A percentile compares a stretch with the other conserved stretches of the same genome.
phyloP scores from a whole-genome alignment of 495 filamentous ascomycete species.

The Penicillium riverlandense region DNA sequence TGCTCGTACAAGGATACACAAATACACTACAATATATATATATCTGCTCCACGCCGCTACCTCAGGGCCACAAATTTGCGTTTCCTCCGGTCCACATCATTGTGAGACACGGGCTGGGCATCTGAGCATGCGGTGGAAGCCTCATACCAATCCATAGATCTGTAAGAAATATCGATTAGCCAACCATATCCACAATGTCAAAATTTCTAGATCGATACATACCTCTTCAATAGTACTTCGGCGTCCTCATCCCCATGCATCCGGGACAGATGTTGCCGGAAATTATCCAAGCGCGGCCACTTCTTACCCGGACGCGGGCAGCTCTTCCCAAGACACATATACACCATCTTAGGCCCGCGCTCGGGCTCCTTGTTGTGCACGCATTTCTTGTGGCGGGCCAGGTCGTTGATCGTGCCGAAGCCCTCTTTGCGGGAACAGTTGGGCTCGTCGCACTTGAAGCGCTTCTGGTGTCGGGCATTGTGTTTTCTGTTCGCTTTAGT shows the following conservation, averaged over 20 bases:
- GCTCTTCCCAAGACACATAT: slow-evolving; percentile 54
- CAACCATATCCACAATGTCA: not conserved
- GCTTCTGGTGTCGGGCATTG: slow-evolving; percentile 65
- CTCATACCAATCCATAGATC: slow-evolving; percentile 38
- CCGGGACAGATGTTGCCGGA: slow-evolving; percentile 75
- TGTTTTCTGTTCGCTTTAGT: slow-evolving; percentile 59
- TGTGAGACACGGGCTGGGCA: not conserved
- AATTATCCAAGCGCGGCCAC: slow-evolving; percentile 90
- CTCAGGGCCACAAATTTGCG: slow-evolving; percentile 12
- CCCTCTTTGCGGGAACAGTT: slow-evolving; percentile 57
- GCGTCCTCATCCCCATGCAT: slow-evolving; percentile 59
- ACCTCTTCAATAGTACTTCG: slow-evolving; percentile 48
- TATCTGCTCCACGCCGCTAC: not conserved
- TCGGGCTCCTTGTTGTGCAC: slow-evolving; percentile 53
- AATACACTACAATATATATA: not conserved
- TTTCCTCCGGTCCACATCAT: slow-evolving; percentile 9
- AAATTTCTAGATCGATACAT: not conserved
- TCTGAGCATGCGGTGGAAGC: slow-evolving; percentile 1
- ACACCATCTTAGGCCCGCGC: slow-evolving; percentile 51
- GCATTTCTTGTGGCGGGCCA: slow-evolving; percentile 64
- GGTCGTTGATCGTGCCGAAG: slow-evolving; percentile 78
- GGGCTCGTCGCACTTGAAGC: slow-evolving; percentile 56
- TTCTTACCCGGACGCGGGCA: slow-evolving; percentile 66
- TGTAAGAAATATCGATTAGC: slow-evolving; percentile 8
- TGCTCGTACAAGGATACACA: not conserved